Conservation (phyloP, 306 rosid genomes). For the Lotus japonicus region DNA sequence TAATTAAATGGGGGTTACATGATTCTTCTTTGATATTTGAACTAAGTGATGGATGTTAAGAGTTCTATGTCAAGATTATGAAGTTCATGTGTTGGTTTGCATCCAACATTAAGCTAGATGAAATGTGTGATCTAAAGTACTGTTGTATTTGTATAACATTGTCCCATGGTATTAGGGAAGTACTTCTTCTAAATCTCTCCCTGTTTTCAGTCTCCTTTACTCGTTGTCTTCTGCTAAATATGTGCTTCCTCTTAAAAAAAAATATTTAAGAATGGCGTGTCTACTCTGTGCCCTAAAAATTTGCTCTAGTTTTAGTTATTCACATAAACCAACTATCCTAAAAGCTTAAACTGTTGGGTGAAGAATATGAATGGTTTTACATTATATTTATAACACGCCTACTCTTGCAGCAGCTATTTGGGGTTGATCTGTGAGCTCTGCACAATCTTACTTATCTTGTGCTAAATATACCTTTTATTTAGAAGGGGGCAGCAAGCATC, state of each 20-base stretch:
- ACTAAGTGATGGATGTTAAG: background rate
- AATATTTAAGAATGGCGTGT: no score
- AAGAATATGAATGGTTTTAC: no score
- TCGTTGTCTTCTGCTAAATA: background rate
- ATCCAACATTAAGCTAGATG: background rate
- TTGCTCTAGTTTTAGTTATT: no score
- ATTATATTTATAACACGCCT: no score
- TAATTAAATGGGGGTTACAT: background rate
- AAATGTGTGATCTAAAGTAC: constrained; percentile 6
- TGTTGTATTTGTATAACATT: background rate
- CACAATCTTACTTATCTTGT: no score
- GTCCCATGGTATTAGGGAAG: background rate
- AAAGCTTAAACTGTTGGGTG: no score
- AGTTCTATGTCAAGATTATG: constrained; percentile 8
- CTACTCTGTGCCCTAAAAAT: no score
- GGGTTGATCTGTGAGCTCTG: no score
- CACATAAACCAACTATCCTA: no score
- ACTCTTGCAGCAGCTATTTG: no score
- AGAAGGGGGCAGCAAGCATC: no score
- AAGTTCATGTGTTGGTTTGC: constrained; percentile 14
- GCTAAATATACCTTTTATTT: no score
- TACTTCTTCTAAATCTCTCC: background rate
- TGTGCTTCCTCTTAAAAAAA: background rate
- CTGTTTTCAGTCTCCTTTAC: background rate
- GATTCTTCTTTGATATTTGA: constrained; percentile 3